Conservation (phyloP, 2,329 filamentous ascomycete species). For the Diaporthe destruens region DNA sequence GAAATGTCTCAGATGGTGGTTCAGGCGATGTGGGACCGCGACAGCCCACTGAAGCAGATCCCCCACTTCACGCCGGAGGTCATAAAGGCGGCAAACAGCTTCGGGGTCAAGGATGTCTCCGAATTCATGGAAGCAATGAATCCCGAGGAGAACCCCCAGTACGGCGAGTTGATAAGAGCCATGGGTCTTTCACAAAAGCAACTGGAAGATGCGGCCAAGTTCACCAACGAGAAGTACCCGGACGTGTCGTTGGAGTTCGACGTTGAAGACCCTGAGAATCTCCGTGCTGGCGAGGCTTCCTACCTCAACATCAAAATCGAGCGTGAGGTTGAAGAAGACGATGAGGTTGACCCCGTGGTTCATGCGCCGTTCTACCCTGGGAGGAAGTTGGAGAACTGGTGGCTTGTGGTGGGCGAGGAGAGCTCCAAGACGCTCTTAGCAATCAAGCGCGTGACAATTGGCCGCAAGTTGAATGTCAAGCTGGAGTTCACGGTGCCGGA, state of each 20-base stretch:
- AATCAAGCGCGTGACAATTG: conserved; percentile 94
- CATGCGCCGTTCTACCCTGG: conserved; percentile 95
- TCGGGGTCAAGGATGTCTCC: conserved; percentile 91
- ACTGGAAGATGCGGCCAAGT: conserved; percentile 88
- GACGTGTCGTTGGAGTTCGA: conserved; percentile 93
- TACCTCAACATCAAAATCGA: conserved; percentile 88
- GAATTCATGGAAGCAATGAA: conserved; percentile 99
- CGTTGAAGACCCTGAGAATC: conserved; percentile 82
- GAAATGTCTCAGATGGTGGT: conserved; percentile 99
- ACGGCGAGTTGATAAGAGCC: conserved; percentile 80
- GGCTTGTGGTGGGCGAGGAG: conserved; percentile 96
- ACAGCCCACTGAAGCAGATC: conserved; percentile 97
- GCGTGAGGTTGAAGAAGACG: conserved; percentile 81
- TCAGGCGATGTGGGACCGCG: conserved; percentile 98
- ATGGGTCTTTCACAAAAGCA: conserved; percentile 85
- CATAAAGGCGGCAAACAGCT: conserved; percentile 84
- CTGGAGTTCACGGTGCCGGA: conserved; percentile 91
- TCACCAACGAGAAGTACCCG: conserved; percentile 97
- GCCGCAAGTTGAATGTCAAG: conserved; percentile 79
- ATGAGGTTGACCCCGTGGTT: conserved; percentile 83
- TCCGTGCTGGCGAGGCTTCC: conserved; percentile 83
- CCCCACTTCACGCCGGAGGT: conserved; percentile 90
- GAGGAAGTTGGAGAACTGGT: conserved; percentile 98
- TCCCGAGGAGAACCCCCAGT: conserved; percentile 88
- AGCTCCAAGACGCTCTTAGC: conserved; percentile 87